Evolutionary conservation across 83 land plant species (phyloP), one percentile per base, ranked within the genome.

Genomic region (Diphasiastrum complanatum): DNA sequence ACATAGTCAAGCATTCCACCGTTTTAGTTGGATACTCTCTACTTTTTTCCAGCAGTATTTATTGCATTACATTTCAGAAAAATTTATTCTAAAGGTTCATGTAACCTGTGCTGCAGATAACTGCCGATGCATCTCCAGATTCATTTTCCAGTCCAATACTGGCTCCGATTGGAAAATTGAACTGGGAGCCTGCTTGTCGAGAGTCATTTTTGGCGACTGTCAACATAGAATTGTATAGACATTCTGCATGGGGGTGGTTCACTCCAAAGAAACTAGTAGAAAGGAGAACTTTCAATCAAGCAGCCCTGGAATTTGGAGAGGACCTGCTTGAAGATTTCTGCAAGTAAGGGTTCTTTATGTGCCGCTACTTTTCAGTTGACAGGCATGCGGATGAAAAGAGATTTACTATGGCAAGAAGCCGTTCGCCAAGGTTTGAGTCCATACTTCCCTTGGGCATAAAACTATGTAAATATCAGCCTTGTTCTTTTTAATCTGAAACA

Each of bases 271-370:
- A 20, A 35, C 71, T 76, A 30, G 66, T 76, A 20, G 65, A 66
- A 12, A 56, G 47, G 5, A 52, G 66, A 12, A 61, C 48, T 25
- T 72, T 76, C 23, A 36, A 48, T 23, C 36, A 23, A 61, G 76
- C 66, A 22, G 79, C 47, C n/a, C 71, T 76, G 6, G 79, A 76
- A 41, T 76, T 76, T 36, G 76, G 77, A 36, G 79, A 72, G 60
- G 76, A 66, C 59, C 32, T 65, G 45, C 33, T 71, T 5, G n/a
- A 47, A 14, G 58, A 55, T n/a, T n/a, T n/a, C n/a, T n/a, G n/a
- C n/a, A n/a, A n/a, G n/a, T n/a, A n/a, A n/a, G n/a, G n/a, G n/a
- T n/a, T n/a, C n/a, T n/a, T n/a, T n/a, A n/a, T n/a, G n/a, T n/a
- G n/a, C n/a, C n/a, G n/a, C n/a, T n/a, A n/a, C n/a, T n/a, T n/a